Evolutionary conservation across 805 yeast genomes (phyloP).

Genomic region (Lipomyces lipofer): DNA sequence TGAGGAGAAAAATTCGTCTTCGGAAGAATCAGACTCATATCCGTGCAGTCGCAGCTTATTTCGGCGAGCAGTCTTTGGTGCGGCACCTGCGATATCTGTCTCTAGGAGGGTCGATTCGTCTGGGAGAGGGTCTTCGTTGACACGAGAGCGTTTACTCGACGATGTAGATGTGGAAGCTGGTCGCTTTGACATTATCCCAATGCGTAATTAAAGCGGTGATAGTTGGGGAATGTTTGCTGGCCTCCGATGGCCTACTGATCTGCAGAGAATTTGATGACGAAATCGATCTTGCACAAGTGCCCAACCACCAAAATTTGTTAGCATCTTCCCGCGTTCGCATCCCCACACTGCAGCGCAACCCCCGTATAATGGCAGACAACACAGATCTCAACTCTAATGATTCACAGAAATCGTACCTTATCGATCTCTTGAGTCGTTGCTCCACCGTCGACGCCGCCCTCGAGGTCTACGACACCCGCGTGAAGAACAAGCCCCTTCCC

Average conservation of each 20-base stretch:
- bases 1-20: constrained; percentile 21
- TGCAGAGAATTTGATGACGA: too few relatives aligned
- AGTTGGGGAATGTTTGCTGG: not conserved
- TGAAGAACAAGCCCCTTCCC: constrained; percentile 17
- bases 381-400: too few relatives aligned
- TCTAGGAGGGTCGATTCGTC: constrained; percentile 18
- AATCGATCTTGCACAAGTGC: too few relatives aligned
- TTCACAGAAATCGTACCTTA: not conserved
- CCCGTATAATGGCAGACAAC: not conserved
- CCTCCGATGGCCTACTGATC: not conserved
- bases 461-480: constrained; percentile 8
- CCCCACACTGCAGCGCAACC: not conserved
- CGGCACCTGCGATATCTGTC: constrained; percentile 26
- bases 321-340: not conserved
- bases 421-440: not conserved
- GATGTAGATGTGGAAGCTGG: not conserved
- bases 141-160: constrained; percentile 3
- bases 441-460: constrained; percentile 7
- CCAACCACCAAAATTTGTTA: too few relatives aligned
- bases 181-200: not conserved
- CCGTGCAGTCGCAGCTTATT: constrained; percentile 23
- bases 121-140: not conserved
- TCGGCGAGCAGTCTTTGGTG: constrained; percentile 13
- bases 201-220: not conserved
- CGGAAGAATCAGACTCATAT: constrained; percentile 33